Evolutionary conservation across 177 flowering plant species (phyloP).

Genomic region (Vitis hybrid): DNA sequence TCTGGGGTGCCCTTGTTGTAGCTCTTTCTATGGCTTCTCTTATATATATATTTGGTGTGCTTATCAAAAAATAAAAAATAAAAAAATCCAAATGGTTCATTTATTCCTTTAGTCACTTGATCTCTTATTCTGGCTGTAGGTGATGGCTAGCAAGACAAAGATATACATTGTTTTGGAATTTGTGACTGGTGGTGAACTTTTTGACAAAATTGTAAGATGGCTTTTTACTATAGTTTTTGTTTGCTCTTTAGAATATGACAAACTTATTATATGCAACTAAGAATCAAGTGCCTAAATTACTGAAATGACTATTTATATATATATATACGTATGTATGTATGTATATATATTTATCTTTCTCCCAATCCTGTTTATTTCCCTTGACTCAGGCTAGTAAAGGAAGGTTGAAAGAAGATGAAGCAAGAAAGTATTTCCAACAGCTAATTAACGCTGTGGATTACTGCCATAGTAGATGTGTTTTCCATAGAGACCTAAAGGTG

Average conservation of each 20-base stretch:
- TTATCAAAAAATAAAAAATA: background rate
- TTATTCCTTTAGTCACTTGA: background rate
- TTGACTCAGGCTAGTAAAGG: constrained; percentile 70
- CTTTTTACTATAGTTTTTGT: background rate
- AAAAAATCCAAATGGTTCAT: background rate
- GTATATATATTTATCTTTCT: background rate
- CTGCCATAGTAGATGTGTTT: constrained; percentile 99
- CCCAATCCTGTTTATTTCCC: background rate
- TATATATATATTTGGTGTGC: no score
- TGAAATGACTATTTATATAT: background rate
- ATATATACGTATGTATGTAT: background rate
- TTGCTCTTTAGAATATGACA: background rate
- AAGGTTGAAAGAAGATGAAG: constrained; percentile 96
- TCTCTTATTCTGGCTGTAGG: constrained; percentile 39
- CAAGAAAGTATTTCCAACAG: constrained; percentile 94
- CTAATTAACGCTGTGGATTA: constrained; percentile 95
- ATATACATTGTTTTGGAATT: constrained; percentile 92
- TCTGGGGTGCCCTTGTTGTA: no score
- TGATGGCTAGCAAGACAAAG: constrained; percentile 98
- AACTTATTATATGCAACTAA: background rate
- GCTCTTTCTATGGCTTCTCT: no score
- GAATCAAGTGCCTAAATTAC: background rate
- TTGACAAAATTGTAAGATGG: constrained; percentile 85
- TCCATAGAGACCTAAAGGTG: constrained; percentile 94
- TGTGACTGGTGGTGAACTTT: constrained; percentile 96